Percentiles rank a stretch among this genome's conserved stretches.
Conservation (phyloP, 306 rosid genomes). For the Macrotyloma uniflorum region DNA sequence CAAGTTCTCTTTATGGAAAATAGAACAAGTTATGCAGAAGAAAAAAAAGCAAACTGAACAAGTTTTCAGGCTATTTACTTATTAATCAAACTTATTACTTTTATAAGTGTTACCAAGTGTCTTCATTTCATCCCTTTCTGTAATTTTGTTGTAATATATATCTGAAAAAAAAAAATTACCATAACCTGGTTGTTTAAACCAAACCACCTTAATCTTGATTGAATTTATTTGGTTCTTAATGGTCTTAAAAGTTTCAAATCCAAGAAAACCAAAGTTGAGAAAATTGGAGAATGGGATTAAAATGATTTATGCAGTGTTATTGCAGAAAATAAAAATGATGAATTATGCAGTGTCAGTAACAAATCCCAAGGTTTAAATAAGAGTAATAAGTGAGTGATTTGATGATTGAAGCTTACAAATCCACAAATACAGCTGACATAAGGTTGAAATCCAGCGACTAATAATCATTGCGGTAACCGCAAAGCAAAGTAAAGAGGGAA, state of each 20-base stretch:
- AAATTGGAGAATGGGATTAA: not conserved
- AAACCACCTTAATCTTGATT: no score
- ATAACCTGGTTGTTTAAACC: no score
- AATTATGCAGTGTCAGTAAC: not conserved
- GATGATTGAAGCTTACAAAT: conserved; percentile 8
- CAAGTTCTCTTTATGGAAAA: not conserved
- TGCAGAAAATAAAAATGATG: not conserved
- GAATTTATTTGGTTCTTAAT: no score
- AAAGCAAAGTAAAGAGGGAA: not conserved
- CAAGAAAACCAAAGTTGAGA: no score
- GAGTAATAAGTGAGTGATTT: not conserved
- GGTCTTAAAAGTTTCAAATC: no score
- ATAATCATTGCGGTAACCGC: not conserved
- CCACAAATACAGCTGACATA: not conserved
- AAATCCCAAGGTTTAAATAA: conserved; percentile 5
- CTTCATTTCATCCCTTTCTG: no score
- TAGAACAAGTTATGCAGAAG: not conserved
- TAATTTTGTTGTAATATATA: no score
- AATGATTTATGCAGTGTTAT: not conserved
- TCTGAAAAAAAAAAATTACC: no score
- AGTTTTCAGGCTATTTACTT: no score
- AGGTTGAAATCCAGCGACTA: not conserved
- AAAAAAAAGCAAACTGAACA: no score
- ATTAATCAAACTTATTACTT: no score
- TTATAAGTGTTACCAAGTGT: no score